Base-by-base conservation (phyloP, 305 asterid species). In the Fraxinus latifolia region DNA sequence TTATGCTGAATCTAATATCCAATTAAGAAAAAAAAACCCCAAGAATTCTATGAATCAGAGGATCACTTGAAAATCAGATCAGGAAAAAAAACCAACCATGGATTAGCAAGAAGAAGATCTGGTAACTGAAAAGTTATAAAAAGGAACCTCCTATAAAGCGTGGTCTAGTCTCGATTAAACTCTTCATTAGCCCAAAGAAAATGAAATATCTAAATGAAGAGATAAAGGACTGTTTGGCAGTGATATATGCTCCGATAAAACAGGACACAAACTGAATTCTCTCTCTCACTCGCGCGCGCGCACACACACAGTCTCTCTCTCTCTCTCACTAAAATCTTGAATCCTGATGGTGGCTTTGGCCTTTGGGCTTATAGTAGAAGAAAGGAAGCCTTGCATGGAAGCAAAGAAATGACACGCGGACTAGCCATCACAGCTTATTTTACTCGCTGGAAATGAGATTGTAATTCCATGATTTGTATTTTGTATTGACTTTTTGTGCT, bases 351-450 rank as follows among this genome's bases (percentile, higher is more conserved):
- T 77, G 55, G 58, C 71, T 58, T 44, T 14, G 19, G 58, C 58
- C 76, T 68, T 34, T 5, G 60, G 77, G 85, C 79, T 4, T 67
- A 62, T 75, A 29, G 50, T 11, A 73, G 72, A 58, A 76, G 82
- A 42, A 86, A 39, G 88, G 84, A 82, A 88, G 89, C 84, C 90
- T 85, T 91, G 93, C 92, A 88, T 89, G 94, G 92, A 86, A 88
- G 88, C 89, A 85, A 88, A 88, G 83, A 85, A 84, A 85, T 47
- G 58, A 83, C 90, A 79, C 83, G 87, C 81, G 82, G 80, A 70
- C 21, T 55, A 82, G 2, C 14, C 42, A 80, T 79, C 44, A 80
- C 80, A 5, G 42, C 42, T 9, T 37, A 67, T 23, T 31, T 14
- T 42, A 77, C 88, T 80, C 83, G 83, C 89, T 78, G 65, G 62